Evolutionary conservation across 805 yeast genomes (phyloP), one percentile per base, ranked within the genome.

Genomic region (Zygosaccharomyces pseudorouxii): DNA sequence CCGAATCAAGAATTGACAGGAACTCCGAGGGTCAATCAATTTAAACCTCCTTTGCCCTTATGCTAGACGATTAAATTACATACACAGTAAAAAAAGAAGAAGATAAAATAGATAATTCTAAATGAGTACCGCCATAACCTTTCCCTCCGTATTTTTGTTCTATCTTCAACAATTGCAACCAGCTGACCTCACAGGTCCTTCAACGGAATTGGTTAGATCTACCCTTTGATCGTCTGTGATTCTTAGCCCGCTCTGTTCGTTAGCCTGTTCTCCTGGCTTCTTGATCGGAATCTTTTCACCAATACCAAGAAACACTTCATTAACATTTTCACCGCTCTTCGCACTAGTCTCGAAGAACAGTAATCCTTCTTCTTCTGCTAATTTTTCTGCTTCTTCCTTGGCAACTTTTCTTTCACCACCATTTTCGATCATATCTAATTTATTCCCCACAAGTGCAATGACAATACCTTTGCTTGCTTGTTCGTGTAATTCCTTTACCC

Each of bases 401-500:
- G 89, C 81, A 23, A 92, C 96, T 67, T 86, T 87, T 59, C 96
- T 77, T 53, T 55, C 60, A n/a, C 50, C 55, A 28, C 55, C 58
- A 28, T 64, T 73, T 47, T 81, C 82, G 11, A 83, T 79, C 53
- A 92, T 72, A 69, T 92, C 99, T 51, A 80, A 78, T 71, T 92
- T 92, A 73, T 90, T 92, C 33, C 97, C 99, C 25, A 90, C 96
- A 33, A 92, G 75, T 3, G 98, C 98, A 67, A 92, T 89, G 49
- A 89, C 81, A 45, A 92, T 92, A 54, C 85, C 90, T 55, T 87
- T 86, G n/a, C 86, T 77, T 16, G 97, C 97, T 70, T 90, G 98
- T 57, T 90, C 96, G 63, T 89, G 95, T 57, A 92, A 77, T 67
- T 92, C 98, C 63, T 86, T 86, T 47, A 92, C 96, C 99, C 99